phyloP scores from a whole-genome alignment of 164 flowering plant genomes.

The Euptelea pleiosperma region DNA sequence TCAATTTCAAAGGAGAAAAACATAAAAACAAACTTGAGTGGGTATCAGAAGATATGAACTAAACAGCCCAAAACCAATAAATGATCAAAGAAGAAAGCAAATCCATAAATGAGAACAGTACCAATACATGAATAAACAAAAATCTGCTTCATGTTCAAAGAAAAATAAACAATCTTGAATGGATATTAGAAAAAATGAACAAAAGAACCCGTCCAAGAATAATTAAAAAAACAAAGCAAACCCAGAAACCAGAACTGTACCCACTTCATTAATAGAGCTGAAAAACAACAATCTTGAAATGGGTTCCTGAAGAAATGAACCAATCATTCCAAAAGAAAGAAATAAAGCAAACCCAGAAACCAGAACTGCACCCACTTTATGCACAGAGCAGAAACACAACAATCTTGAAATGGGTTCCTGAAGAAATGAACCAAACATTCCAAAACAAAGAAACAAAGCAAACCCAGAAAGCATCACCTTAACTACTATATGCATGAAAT shows the following conservation, averaged over 20 bases:
- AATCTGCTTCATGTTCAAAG: background rate
- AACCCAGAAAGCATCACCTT: slow-evolving; percentile 4
- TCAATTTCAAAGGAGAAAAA: too few species aligned
- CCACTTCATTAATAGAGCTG: too few species aligned
- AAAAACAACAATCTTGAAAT: background rate
- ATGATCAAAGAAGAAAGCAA: background rate
- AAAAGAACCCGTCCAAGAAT: background rate
- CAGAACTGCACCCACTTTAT: background rate
- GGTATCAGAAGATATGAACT: background rate
- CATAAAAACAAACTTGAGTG: background rate
- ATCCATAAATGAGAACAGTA: background rate
- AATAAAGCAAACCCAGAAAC: slow-evolving; percentile 4
- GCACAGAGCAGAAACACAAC: too few species aligned
- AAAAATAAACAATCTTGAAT: slow-evolving; percentile 4
- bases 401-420: background rate
- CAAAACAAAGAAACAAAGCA: background rate
- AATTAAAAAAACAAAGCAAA: background rate
- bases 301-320: too few species aligned
- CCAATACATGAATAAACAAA: slow-evolving; percentile 1
- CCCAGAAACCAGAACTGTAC: slow-evolving; percentile 2
- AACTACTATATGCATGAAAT: background rate
- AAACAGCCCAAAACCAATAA: background rate
- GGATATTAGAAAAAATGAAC: too few species aligned
- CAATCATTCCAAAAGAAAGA: background rate
- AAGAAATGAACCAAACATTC: background rate